phyloP scores from a whole-genome alignment of 2,329 filamentous ascomycete species.

The Hypoxylon sp. region DNA sequence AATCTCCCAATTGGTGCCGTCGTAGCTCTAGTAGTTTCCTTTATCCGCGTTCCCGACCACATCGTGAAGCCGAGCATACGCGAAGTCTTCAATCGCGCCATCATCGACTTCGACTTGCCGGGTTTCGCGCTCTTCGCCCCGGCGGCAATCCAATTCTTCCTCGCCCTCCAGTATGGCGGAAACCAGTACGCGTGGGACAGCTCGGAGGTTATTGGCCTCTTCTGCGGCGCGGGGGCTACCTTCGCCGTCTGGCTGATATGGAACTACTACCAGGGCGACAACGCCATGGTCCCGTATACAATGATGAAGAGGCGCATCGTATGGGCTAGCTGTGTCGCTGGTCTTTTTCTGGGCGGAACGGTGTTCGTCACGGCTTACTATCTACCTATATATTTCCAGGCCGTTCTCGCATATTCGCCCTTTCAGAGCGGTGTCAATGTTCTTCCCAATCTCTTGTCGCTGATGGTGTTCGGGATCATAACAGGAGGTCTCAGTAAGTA shows the following conservation, averaged over 20 bases:
- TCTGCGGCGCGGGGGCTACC: constrained; percentile 55
- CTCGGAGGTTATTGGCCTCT: constrained; percentile 57
- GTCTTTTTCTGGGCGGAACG: constrained; percentile 19
- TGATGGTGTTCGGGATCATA: constrained; percentile 52
- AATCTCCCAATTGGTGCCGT: constrained; percentile 61
- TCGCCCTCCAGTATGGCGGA: constrained; percentile 63
- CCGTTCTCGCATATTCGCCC: constrained; percentile 35
- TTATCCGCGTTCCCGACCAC: constrained; percentile 57
- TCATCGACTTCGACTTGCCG: constrained; percentile 57
- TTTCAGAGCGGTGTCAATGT: constrained; percentile 44
- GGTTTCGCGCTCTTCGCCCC: constrained; percentile 61
- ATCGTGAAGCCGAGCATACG: constrained; percentile 30
- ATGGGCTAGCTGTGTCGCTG: constrained; percentile 56
- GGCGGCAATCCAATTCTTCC: constrained; percentile 60
- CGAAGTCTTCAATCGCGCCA: constrained; percentile 41
- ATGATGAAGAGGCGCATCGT: constrained; percentile 60
- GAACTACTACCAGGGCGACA: constrained; percentile 58
- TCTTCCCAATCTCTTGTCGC: constrained; percentile 43
- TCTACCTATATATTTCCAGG: constrained; percentile 46
- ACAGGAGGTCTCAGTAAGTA: constrained; percentile 24
- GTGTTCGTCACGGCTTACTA: constrained; percentile 61
- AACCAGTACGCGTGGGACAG: constrained; percentile 58
- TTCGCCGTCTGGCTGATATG: constrained; percentile 55
- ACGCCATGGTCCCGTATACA: constrained; percentile 63
- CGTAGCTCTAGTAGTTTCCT: constrained; percentile 51